Conservation (phyloP, 2,329 filamentous ascomycete genomes). For the Thelonectria blattea region DNA sequence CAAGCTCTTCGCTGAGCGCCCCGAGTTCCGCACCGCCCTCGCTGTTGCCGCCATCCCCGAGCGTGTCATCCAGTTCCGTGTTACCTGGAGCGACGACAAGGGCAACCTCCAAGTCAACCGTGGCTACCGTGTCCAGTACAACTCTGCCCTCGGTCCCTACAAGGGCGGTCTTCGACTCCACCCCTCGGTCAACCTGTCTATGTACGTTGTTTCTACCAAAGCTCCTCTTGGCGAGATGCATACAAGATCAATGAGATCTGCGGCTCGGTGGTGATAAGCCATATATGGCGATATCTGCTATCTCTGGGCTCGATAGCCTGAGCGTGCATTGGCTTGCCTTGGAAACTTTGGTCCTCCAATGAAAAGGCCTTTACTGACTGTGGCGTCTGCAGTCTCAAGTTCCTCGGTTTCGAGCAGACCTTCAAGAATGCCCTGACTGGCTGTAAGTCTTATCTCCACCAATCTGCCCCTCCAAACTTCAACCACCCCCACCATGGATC, state of each 20-base stretch:
- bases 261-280: slow-evolving; percentile 1
- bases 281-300: slow-evolving; percentile 3
- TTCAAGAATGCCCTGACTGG: slow-evolving; percentile 99
- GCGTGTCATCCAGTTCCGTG: slow-evolving; percentile 95
- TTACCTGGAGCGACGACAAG: slow-evolving; percentile 96
- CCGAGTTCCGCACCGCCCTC: slow-evolving; percentile 92
- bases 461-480: background rate
- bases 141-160: slow-evolving; percentile 96
- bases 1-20: slow-evolving; percentile 90
- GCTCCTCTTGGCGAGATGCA: background rate
- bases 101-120: slow-evolving; percentile 89
- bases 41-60: slow-evolving; percentile 89
- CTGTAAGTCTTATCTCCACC: slow-evolving; percentile 61
- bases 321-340: slow-evolving; percentile 3
- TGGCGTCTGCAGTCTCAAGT: slow-evolving; percentile 69
- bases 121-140: slow-evolving; percentile 97
- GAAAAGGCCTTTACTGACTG: slow-evolving; percentile 20
- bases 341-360: background rate
- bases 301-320: background rate
- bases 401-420: slow-evolving; percentile 98
- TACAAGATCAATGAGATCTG: background rate
- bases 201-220: slow-evolving; percentile 47
- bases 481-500: background rate
- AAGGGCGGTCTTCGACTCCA: slow-evolving; percentile 97
- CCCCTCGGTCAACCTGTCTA: slow-evolving; percentile 80